Base-by-base conservation (phyloP, 768 basidiomycete species). In the Tylopilus felleus region DNA sequence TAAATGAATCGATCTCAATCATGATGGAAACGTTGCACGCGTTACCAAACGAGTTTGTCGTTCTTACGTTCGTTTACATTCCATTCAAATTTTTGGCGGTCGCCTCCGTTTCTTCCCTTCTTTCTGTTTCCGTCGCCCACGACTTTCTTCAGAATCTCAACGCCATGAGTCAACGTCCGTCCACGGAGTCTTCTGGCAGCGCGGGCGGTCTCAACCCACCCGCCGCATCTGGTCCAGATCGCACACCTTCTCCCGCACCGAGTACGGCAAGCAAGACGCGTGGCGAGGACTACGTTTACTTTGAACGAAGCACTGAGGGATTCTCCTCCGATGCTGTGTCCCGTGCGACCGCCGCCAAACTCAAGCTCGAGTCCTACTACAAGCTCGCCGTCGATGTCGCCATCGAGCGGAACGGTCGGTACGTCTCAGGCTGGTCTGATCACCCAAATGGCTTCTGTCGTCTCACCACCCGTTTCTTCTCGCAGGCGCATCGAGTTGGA, bases 351-450 rank as follows among this genome's bases (percentile, higher is more conserved):
- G 90, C 90, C 23, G 93, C 95, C 19, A 97, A 97, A 70, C 83
- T 98, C 71, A 97, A 97, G 73, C 85, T 99, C 52, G 95, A 96
- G 73, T 90, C 95, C 43, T 98, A 87, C 76, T 99, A 99, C 80
- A 98, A 98, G 73, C 89, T 98, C 53, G 93, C 95, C 5, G 96
- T 99, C 31, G 94, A 98, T 69, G 82, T 92, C 58, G 96, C 96
- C 45, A 96, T 99, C 58, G 94, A 94, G 69, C 79, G 96, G 54
- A 98, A 98, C 72, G 87, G 88, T 47, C 83, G 96, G 95, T 96
- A 64, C 49, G 68, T 65, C 53, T n/a, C n/a, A n/a, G n/a, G n/a
- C n/a, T 33, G 31, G 6, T 42, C 42, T 58, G 41, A 46, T 55
- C 42, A 4, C 33, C 28, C 48, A 25, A 12, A 35, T 28, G 19